phyloP scores from a whole-genome alignment of 2,329 filamentous ascomycete genomes.

The Aspergillus aculeatinus region DNA sequence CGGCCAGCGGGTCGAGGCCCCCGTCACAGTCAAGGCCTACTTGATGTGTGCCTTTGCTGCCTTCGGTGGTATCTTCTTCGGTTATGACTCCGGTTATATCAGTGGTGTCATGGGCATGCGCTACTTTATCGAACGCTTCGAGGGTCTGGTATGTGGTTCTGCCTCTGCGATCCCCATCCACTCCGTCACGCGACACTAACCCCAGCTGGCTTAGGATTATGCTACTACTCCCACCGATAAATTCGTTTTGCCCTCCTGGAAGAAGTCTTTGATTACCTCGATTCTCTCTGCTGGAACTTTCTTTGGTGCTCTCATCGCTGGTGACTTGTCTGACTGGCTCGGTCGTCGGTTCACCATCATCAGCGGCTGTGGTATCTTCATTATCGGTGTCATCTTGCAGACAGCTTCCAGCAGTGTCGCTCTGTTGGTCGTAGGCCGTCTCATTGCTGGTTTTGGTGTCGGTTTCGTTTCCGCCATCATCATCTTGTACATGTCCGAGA shows the following conservation, averaged over 20 bases:
- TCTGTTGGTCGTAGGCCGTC: constrained; percentile 69
- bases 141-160: constrained; percentile 30
- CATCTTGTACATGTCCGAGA: constrained; percentile 86
- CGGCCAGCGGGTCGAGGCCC: constrained; percentile 57
- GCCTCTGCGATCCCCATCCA: neutral
- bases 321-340: constrained; percentile 72
- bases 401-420: constrained; percentile 56
- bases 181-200: neutral
- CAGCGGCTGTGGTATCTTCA: constrained; percentile 69
- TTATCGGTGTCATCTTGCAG: constrained; percentile 67
- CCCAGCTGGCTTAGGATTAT: constrained; percentile 19
- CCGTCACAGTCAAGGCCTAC: constrained; percentile 60
- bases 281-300: constrained; percentile 78
- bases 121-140: constrained; percentile 47
- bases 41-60: constrained; percentile 61
- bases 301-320: constrained; percentile 73
- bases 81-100: constrained; percentile 60
- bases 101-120: constrained; percentile 52
- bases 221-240: constrained; percentile 31
- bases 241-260: constrained; percentile 48
- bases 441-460: constrained; percentile 74
- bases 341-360: constrained; percentile 67
- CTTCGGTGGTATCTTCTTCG: constrained; percentile 62
- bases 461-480: constrained; percentile 78
- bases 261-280: constrained; percentile 66